These are phyloP conservation scores for Nitzschia sp. DNA, from an alignment of 108 stramenopile genomes.

Conservation along the genomic window DNA sequence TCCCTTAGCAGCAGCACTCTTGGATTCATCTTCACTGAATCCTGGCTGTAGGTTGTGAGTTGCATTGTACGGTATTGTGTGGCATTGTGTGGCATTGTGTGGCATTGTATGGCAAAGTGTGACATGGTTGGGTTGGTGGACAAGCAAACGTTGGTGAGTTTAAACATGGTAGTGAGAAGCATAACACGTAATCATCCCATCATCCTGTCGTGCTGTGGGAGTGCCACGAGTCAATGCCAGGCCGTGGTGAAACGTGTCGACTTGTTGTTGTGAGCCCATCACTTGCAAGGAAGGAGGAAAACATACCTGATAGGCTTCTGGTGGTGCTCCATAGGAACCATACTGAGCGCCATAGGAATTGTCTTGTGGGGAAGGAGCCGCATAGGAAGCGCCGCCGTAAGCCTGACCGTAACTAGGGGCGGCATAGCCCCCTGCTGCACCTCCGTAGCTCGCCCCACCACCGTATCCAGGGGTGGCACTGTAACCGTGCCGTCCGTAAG, in stretches of 20 bases:
- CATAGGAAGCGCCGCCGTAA: constrained; percentile 42
- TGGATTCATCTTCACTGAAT: constrained; percentile 50
- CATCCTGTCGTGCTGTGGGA: no score
- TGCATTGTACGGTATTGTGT: no score
- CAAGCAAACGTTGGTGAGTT: not conserved
- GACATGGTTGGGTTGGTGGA: not conserved
- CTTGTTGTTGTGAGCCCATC: not conserved
- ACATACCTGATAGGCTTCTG: constrained; percentile 38
- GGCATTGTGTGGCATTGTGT: not conserved
- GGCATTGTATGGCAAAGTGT: no score
- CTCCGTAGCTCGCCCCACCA: constrained; percentile 41
- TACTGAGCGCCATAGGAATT: constrained; percentile 42
- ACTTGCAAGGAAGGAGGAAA: constrained; percentile 6
- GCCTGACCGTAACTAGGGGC: constrained; percentile 46
- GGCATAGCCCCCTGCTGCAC: constrained; percentile 43
- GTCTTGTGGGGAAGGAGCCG: constrained; percentile 39
- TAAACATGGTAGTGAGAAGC: no score
- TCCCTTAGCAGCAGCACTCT: constrained; percentile 21
- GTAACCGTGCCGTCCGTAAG: constrained; percentile 77
- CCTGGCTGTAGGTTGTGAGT: not conserved
- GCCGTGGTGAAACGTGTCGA: not conserved
- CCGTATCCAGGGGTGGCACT: constrained; percentile 55
- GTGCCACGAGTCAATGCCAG: no score
- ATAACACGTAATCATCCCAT: no score
- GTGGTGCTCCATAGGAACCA: constrained; percentile 44